phyloP scores from a whole-genome alignment of 1,284 basidiomycete species.

The Naganishia sp. region DNA sequence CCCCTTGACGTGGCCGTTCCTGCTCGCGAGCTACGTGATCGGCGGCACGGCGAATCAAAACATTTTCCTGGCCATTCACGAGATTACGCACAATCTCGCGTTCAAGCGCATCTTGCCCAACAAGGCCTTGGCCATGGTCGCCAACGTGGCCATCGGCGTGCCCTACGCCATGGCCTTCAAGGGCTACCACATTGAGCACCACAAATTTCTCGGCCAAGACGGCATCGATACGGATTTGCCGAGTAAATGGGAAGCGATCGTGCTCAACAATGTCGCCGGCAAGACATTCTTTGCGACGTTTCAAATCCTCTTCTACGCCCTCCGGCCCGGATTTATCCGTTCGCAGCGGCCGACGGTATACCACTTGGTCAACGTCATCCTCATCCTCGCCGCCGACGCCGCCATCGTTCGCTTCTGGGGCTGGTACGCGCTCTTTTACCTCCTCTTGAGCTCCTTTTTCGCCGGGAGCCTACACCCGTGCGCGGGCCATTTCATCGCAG shows the following conservation, averaged over 20 bases:
- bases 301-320: slow-evolving; percentile 96
- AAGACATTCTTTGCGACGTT: slow-evolving; percentile 99
- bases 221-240: slow-evolving; percentile 94
- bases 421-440: slow-evolving; percentile 71
- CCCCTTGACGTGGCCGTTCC: slow-evolving; percentile 70
- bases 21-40: slow-evolving; percentile 77
- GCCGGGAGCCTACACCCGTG: slow-evolving; percentile 93
- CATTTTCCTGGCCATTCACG: slow-evolving; percentile 94
- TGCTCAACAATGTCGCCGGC: slow-evolving; percentile 91
- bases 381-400: slow-evolving; percentile 73
- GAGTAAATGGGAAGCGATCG: slow-evolving; percentile 76
- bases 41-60: slow-evolving; percentile 98
- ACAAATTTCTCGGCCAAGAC: slow-evolving; percentile 93
- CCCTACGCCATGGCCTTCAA: slow-evolving; percentile 97
- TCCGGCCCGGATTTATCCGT: slow-evolving; percentile 92
- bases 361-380: slow-evolving; percentile 76
- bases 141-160: slow-evolving; percentile 89
- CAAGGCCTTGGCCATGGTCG: slow-evolving; percentile 82
- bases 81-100: slow-evolving; percentile 97
- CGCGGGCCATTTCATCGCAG: slow-evolving; percentile 96
- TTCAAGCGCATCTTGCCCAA: slow-evolving; percentile 83
- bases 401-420: slow-evolving; percentile 67
- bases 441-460: slow-evolving; percentile 86
- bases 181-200: slow-evolving; percentile 93
- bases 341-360: slow-evolving; percentile 77